Percentiles rank a stretch among this genome's conserved stretches.
Evolutionary conservation across 257 asterid species (phyloP).

Genomic region (Solanum piurae): DNA sequence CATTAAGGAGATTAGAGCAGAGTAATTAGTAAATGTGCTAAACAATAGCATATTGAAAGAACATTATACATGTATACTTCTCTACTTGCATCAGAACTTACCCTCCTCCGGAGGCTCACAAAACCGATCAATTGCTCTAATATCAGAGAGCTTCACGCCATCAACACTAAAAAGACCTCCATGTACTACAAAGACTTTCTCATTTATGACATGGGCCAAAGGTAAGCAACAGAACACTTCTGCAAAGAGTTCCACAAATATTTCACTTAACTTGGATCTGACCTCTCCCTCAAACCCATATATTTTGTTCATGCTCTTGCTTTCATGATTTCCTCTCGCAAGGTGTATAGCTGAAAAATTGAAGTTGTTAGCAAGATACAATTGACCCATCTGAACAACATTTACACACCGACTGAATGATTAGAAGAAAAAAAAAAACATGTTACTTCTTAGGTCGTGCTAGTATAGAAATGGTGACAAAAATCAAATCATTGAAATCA

Average conservation of each 20-base stretch:
- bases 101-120: slow-evolving; percentile 99
- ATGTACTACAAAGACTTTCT: slow-evolving; percentile 81
- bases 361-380: slow-evolving; percentile 5
- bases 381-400: background rate
- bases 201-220: slow-evolving; percentile 82
- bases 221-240: slow-evolving; percentile 98
- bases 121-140: slow-evolving; percentile 80
- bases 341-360: slow-evolving; percentile 75
- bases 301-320: slow-evolving; percentile 98
- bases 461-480: background rate
- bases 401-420: background rate
- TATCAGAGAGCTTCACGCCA: slow-evolving; percentile 92
- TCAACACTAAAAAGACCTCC: slow-evolving; percentile 99
- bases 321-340: slow-evolving; percentile 95
- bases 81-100: slow-evolving; percentile 19
- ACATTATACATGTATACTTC: background rate
- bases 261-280: slow-evolving; percentile 77
- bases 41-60: background rate
- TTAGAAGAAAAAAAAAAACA: background rate
- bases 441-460: background rate
- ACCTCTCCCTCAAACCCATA: slow-evolving; percentile 99
- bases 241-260: slow-evolving; percentile 88
- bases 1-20: background rate
- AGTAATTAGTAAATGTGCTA: background rate
- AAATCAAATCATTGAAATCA: background rate